Percentiles rank a stretch among this genome's conserved stretches.
phyloP scores from a whole-genome alignment of 441 rosid species.

The Populus hybrid region DNA sequence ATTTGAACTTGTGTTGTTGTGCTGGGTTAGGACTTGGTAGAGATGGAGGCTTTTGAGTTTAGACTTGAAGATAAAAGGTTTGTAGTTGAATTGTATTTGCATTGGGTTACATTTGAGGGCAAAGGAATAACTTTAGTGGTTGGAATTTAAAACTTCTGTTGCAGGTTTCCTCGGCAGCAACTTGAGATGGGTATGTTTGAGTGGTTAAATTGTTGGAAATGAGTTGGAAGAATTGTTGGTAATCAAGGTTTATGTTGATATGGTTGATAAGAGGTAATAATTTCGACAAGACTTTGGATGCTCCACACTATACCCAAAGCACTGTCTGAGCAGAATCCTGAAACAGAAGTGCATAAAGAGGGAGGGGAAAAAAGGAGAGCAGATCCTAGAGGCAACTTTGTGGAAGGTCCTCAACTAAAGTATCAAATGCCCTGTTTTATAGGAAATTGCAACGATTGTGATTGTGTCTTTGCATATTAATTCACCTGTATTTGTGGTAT shows the following conservation, averaged over 20 bases:
- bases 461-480: no score
- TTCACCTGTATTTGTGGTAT: not conserved
- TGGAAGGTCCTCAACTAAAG: not conserved
- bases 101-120: not conserved
- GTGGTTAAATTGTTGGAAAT: not conserved
- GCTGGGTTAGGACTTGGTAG: not conserved
- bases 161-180: not conserved
- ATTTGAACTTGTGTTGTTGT: not conserved
- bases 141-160: not conserved
- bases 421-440: not conserved
- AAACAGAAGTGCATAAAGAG: not conserved
- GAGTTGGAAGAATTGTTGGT: not conserved
- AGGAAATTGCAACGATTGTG: not conserved
- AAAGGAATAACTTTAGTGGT: not conserved
- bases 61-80: not conserved
- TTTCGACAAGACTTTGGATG: not conserved
- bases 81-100: not conserved
- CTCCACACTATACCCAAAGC: not conserved
- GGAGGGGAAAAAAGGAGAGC: not conserved
- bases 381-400: not conserved
- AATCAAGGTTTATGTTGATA: not conserved
- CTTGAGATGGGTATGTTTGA: not conserved
- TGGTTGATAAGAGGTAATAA: not conserved
- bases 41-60: not conserved
- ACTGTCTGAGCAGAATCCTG: not conserved